Percentiles rank a stretch among this genome's conserved stretches.
phyloP scores from a whole-genome alignment of 1,284 basidiomycete genomes.

The Exobasidium rhododendri region DNA sequence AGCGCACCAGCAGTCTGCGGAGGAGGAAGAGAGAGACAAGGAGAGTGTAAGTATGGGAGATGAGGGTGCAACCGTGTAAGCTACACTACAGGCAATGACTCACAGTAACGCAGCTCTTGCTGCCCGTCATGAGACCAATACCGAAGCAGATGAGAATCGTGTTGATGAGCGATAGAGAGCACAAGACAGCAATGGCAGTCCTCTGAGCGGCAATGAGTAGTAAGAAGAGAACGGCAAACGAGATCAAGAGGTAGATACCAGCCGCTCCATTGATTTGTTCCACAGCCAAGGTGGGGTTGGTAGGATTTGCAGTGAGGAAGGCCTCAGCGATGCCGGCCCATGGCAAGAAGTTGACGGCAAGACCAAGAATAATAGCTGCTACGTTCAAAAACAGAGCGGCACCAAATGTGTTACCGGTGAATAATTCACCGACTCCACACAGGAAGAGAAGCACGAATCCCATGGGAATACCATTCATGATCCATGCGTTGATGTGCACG shows the following conservation, averaged over 20 bases:
- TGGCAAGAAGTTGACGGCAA: neutral
- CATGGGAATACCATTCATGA: conserved; percentile 1
- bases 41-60: too few relatives aligned
- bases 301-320: neutral
- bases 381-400: neutral
- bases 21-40: too few relatives aligned
- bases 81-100: too few relatives aligned
- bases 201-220: conserved; percentile 2
- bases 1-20: neutral
- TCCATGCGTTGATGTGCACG: neutral
- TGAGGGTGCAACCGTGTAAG: too few relatives aligned
- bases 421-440: conserved; percentile 9
- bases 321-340: neutral
- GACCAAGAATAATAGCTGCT: conserved; percentile 1
- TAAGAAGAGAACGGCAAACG: neutral
- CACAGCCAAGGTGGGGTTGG: neutral
- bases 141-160: neutral
- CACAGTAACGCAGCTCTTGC: neutral
- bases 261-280: neutral
- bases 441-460: neutral
- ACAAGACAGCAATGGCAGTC: neutral
- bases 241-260: neutral
- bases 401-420: conserved; percentile 10
- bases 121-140: conserved; percentile 1
- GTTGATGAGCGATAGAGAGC: neutral